Percentiles rank a stretch among this genome's conserved stretches.
phyloP scores from a whole-genome alignment of 148 eudicot genomes.

The Heliosperma pusillum region DNA sequence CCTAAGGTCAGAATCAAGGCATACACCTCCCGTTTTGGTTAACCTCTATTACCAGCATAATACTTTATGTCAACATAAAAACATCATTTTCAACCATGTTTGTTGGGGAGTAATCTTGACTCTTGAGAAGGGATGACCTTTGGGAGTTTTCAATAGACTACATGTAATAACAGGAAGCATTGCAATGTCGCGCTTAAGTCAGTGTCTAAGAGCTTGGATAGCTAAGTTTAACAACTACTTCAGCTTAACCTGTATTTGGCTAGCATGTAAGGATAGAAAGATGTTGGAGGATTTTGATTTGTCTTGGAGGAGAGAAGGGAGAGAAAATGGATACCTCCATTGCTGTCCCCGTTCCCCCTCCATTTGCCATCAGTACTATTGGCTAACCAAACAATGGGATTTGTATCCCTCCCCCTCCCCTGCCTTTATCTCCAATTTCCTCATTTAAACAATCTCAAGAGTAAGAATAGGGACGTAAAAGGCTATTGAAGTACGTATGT shows the following conservation, averaged over 20 bases:
- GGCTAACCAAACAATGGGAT: background rate
- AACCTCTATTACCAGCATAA: background rate
- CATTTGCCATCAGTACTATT: background rate
- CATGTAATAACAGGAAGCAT: background rate
- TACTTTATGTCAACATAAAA: background rate
- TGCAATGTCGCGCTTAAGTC: background rate
- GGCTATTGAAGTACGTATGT: background rate
- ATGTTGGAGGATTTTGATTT: too few relatives aligned
- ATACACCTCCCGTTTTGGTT: background rate
- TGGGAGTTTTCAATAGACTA: background rate
- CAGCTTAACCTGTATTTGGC: too few relatives aligned
- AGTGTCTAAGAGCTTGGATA: background rate
- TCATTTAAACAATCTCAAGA: too few relatives aligned
- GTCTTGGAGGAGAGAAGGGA: too few relatives aligned
- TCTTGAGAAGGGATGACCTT: background rate
- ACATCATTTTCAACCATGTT: background rate
- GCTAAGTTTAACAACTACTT: background rate
- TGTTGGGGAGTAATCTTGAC: background rate
- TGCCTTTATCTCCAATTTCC: background rate
- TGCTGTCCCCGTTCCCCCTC: background rate
- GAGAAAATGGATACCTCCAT: background rate
- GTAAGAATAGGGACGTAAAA: background rate
- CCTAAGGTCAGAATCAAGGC: too few relatives aligned
- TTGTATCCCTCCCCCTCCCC: background rate
- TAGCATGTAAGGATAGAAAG: too few relatives aligned